Percentiles rank a stretch among this genome's conserved stretches.
Conservation (phyloP, 257 asterid genomes). For the Solanum acaule region DNA sequence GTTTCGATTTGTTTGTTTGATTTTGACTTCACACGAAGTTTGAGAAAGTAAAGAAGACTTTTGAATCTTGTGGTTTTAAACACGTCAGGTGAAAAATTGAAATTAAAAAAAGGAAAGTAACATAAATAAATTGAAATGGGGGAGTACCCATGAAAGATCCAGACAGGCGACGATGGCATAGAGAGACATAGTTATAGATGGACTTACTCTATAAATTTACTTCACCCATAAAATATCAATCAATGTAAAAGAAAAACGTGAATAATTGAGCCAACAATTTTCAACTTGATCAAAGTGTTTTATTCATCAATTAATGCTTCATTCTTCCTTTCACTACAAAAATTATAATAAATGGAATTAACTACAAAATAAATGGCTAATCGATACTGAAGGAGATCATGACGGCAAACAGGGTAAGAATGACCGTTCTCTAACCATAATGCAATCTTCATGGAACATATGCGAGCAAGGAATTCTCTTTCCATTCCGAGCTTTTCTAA, state of each 20-base stretch:
- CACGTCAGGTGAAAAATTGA: not conserved
- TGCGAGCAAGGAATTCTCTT: not conserved
- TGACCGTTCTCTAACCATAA: not conserved
- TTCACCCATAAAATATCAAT: not conserved
- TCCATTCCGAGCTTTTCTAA: not conserved
- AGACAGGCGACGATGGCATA: not conserved
- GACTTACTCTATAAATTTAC: not conserved
- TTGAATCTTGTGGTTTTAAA: not conserved
- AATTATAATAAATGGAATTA: not conserved
- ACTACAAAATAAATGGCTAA: not conserved
- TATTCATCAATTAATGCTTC: not conserved
- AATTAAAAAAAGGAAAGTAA: not conserved
- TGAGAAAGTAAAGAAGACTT: not conserved
- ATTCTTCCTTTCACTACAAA: not conserved
- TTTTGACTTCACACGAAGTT: not conserved
- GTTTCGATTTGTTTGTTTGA: not conserved
- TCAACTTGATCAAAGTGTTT: not conserved
- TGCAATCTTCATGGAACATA: not conserved
- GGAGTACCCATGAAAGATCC: not conserved
- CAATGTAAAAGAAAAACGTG: not conserved
- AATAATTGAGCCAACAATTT: not conserved
- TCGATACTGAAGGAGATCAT: not conserved
- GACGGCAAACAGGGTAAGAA: not conserved
- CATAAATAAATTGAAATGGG: not conserved
- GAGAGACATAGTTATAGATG: not conserved